Percentiles rank a stretch among this genome's conserved stretches.
phyloP scores from a whole-genome alignment of 495 filamentous ascomycete genomes.

The Bacidia gigantensis region DNA sequence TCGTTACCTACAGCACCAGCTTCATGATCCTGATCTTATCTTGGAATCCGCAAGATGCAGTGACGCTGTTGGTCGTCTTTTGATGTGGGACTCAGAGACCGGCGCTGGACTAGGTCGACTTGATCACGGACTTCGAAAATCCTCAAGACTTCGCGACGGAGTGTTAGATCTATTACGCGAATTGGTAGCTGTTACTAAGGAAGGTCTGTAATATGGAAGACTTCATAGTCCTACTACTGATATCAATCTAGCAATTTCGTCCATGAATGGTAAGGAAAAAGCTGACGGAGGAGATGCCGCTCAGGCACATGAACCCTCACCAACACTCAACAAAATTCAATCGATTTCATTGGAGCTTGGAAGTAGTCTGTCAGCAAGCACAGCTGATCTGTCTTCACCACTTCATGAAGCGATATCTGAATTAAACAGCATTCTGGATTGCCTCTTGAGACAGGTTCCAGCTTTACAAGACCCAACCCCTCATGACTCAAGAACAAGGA shows the following conservation, averaged over 20 bases:
- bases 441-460: neutral
- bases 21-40: neutral
- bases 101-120: conserved; percentile 1
- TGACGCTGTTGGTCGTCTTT: neutral
- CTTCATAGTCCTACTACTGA: neutral
- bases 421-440: neutral
- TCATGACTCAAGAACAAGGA: neutral
- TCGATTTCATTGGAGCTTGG: neutral
- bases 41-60: neutral
- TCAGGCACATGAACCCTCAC: no score
- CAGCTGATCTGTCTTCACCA: neutral
- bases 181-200: neutral
- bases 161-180: conserved; percentile 5
- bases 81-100: conserved; percentile 1
- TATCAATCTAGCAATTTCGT: neutral
- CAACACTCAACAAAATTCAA: no score
- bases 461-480: conserved; percentile 4
- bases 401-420: neutral
- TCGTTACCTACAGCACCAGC: neutral
- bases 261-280: no score
- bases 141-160: conserved; percentile 6
- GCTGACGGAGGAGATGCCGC: no score
- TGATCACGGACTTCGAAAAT: conserved; percentile 2
- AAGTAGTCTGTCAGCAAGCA: neutral
- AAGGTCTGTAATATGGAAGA: neutral